Evolutionary conservation across 2,329 filamentous ascomycete genomes (phyloP).

Genomic region (Sclerotinia minor): DNA sequence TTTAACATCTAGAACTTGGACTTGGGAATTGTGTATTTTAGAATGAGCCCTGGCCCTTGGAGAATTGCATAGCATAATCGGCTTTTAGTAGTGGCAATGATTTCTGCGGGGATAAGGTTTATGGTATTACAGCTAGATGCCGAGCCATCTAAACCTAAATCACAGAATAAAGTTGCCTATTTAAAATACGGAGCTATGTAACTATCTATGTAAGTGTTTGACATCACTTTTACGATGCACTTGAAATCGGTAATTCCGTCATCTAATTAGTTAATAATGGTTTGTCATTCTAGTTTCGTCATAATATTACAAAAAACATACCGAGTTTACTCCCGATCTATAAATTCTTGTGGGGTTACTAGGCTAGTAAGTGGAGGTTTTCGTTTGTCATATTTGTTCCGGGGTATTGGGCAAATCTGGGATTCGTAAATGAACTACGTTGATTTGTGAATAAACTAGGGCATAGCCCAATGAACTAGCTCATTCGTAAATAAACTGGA

Average conservation of each 20-base stretch:
- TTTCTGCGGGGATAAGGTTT: slow-evolving; percentile 13
- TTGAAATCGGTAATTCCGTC: not conserved
- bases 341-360: not conserved
- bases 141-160: not conserved
- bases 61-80: not conserved
- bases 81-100: not conserved
- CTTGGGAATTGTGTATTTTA: not conserved
- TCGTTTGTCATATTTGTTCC: slow-evolving; percentile 14
- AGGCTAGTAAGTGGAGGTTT: not conserved
- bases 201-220: not conserved
- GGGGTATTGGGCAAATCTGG: too few relatives aligned
- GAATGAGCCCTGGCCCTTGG: not conserved
- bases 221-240: not conserved
- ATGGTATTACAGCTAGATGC: not conserved
- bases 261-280: not conserved
- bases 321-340: slow-evolving; percentile 15
- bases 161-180: too few relatives aligned
- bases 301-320: slow-evolving; percentile 1
- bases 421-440: too few relatives aligned
- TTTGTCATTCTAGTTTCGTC: not conserved
- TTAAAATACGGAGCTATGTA: too few relatives aligned
- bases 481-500: too few relatives aligned
- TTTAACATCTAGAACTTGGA: not conserved
- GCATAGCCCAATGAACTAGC: too few relatives aligned
- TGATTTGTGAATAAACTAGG: too few relatives aligned